These are phyloP conservation scores for Fusarium fracticaudum DNA, from an alignment of 2,329 filamentous ascomycete genomes.

Conservation along the genomic window DNA sequence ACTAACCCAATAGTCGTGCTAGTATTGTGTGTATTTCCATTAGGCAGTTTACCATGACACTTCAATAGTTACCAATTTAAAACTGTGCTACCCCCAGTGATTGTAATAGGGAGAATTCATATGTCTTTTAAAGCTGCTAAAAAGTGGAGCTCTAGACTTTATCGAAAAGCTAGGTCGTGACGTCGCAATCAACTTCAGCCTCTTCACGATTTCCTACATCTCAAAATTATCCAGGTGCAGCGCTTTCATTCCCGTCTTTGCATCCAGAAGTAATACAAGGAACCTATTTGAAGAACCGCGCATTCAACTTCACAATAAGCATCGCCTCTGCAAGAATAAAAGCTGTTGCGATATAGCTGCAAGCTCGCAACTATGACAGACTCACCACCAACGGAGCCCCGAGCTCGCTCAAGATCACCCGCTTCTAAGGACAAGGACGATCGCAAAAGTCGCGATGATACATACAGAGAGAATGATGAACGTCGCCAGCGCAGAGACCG, in stretches of 20 bases:
- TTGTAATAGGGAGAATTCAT: not conserved
- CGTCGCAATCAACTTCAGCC: constrained; percentile 14
- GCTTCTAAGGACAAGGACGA: constrained; percentile 13
- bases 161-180: constrained; percentile 11
- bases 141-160: constrained; percentile 6
- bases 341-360: not conserved
- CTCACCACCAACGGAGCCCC: constrained; percentile 27
- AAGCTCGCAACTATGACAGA: constrained; percentile 19
- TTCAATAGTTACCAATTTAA: not conserved
- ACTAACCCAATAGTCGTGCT: not conserved
- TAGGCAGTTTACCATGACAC: not conserved
- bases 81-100: not conserved
- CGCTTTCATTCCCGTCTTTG: not conserved
- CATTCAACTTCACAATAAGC: no score
- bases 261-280: not conserved
- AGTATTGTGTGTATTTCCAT: not conserved
- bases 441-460: constrained; percentile 4
- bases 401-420: constrained; percentile 30
- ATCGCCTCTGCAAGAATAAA: not conserved
- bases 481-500: constrained; percentile 24
- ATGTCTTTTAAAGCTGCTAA: not conserved
- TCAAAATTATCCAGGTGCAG: not conserved
- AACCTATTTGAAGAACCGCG: not conserved
- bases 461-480: constrained; percentile 7
- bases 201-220: not conserved